phyloP scores from a whole-genome alignment of 768 basidiomycete species.

The Serendipita indica region DNA sequence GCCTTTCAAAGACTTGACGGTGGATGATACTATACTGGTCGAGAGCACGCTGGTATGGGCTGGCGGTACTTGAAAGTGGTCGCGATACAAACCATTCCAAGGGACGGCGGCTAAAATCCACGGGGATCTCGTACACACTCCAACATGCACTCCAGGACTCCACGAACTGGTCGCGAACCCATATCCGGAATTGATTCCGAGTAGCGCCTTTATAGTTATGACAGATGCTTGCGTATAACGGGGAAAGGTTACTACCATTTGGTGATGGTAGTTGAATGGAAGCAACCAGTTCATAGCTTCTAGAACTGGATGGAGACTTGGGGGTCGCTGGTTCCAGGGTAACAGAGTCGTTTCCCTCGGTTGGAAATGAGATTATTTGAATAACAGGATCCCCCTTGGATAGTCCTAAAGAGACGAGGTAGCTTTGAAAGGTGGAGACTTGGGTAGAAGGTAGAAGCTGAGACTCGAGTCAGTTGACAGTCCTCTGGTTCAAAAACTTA shows the following conservation, averaged over 20 bases:
- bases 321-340: neutral
- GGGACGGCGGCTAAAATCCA: neutral
- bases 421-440: neutral
- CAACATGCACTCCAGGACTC: neutral
- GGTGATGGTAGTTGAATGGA: neutral
- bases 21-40: neutral
- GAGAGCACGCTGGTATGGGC: neutral
- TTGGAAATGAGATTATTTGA: neutral
- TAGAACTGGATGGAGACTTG: neutral
- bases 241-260: neutral
- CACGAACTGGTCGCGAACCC: neutral
- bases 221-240: neutral
- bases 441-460: neutral
- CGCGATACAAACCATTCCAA: neutral
- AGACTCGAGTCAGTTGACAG: neutral
- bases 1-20: neutral
- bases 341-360: neutral
- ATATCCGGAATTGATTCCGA: neutral
- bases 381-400: neutral
- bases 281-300: neutral
- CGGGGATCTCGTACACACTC: neutral
- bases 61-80: neutral
- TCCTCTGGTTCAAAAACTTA: neutral
- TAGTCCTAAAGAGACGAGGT: constrained; percentile 3
- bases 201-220: neutral